Evolutionary conservation across 2,329 filamentous ascomycete genomes (phyloP), one percentile per base, ranked within the genome.

Genomic region (Fusarium sp.): DNA sequence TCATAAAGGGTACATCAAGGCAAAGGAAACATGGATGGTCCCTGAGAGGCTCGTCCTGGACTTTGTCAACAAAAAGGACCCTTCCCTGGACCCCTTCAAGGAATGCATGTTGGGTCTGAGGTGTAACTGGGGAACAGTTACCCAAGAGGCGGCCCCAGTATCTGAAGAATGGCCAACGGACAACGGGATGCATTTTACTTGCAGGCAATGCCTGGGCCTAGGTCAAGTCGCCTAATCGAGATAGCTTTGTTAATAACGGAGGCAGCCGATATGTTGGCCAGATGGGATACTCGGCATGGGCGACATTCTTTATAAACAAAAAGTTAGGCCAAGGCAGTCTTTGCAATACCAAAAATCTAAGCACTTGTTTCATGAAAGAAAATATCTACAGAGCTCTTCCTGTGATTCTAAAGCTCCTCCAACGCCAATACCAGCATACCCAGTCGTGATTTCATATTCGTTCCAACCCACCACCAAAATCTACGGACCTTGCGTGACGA

Each of bases 401-500:
- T 24, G 40, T 73, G 70, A 59, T 37, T 77, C 70, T 58, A 34
- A 74, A 65, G 54, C 63, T 66, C 74, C 77, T 74, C 70, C 62
- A 78, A 78, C 76, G 76, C 76, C 75, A 63, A 45, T 65, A 59
- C 67, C 64, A 37, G 31, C 65, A 69, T 67, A 45, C 61, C 66
- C 47, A 68, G 54, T 74, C 68, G 64, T 76, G 52, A 72, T 47
- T 59, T 76, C 73, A 68, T 78, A 56, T 64, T 57, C 62, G 24
- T 72, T 66, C 54, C 50, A 24, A 24, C 34, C 45, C n/a, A 31
- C 6, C 29, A 11, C 50, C 42, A 59, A 24, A 24, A 62, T 57
- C 18, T 18, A 18, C n/a, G 16, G 57, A 3, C 22, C 34, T 38
- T 16, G 59, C 57, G 5, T 14, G 38, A 18, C 29, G 18, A 11